Percentiles rank a stretch among this genome's conserved stretches.
phyloP scores from a whole-genome alignment of 1,139 yeast species.

The Nakaseomyces bracarensis region DNA sequence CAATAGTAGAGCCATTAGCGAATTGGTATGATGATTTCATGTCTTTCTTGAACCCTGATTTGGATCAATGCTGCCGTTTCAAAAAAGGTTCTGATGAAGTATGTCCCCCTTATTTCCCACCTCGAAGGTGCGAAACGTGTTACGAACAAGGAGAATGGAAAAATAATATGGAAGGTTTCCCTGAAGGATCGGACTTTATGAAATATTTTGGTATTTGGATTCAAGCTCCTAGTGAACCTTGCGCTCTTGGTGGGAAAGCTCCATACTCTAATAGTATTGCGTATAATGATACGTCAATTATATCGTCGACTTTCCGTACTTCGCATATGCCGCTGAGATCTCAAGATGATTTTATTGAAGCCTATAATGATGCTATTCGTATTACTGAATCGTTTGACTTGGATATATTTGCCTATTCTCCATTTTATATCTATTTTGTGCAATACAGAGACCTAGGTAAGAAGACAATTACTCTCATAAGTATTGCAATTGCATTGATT shows the following conservation, averaged over 20 bases:
- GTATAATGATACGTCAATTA: slow-evolving; percentile 38
- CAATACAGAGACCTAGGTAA: slow-evolving; percentile 64
- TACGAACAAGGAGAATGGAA: slow-evolving; percentile 56
- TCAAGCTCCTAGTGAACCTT: slow-evolving; percentile 72
- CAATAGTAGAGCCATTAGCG: slow-evolving; percentile 72
- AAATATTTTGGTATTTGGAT: slow-evolving; percentile 75
- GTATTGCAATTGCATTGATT: slow-evolving; percentile 49
- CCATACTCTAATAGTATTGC: slow-evolving; percentile 65
- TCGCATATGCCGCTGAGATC: slow-evolving; percentile 77
- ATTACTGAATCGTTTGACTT: slow-evolving; percentile 53
- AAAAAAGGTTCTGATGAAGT: slow-evolving; percentile 43
- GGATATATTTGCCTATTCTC: slow-evolving; percentile 82
- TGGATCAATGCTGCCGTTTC: slow-evolving; percentile 78
- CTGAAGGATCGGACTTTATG: slow-evolving; percentile 68
- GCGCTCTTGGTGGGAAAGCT: slow-evolving; percentile 94
- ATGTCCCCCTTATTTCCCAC: slow-evolving; percentile 63
- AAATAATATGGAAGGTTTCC: slow-evolving; percentile 74
- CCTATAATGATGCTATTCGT: slow-evolving; percentile 67
- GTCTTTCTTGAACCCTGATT: slow-evolving; percentile 75
- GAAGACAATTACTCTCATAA: slow-evolving; percentile 49
- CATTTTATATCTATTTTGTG: slow-evolving; percentile 85
- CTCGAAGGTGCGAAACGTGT: slow-evolving; percentile 68
- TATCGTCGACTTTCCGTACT: slow-evolving; percentile 64
- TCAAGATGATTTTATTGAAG: slow-evolving; percentile 74
- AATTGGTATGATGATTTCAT: slow-evolving; percentile 91